Base-by-base conservation (phyloP, 805 yeast genomes). In the Wickerhamiella australiensis region DNA sequence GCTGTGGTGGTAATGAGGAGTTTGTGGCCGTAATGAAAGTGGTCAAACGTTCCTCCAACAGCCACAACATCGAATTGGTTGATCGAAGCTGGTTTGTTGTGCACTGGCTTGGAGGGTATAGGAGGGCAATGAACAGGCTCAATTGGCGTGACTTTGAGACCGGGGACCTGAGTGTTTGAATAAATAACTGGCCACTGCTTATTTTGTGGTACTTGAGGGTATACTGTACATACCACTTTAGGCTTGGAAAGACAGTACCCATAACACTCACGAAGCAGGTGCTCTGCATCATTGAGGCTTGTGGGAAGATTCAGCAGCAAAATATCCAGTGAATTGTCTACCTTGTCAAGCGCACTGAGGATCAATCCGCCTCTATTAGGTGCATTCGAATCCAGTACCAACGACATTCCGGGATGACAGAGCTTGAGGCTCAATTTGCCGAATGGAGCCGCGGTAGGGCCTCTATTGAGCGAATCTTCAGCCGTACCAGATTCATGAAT, bases 1-100 rank as follows among this genome's bases (percentile, higher is more conserved):
- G 79, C 77, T 0, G 94, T 72, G 52, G 84, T 70, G 0, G 92
- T 79, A 8, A 92, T 69, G 23, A 92, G 68, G 25, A 92, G 81
- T 63, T 84, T 85, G 65, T 92, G 99, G 0, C 97, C 99, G 60
- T 83, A 94, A 58, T 92, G 99, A 33, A 92, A 61, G 65, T 92
- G 97, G 61, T 92, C 99, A 67, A 92, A 92, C 0, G 98, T 92
- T 0, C 99, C 99, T 0, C 98, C 98, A 1, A 90, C 79, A 0
- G 95, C 65, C 0, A 55, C 62, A 1, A 27, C 49, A 2, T 18
- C 36, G 20, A n/a, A 29, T 26, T 23, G 12, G 13, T 20, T 29
- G 23, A 13, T 15, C n/a, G 8, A 3, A 25, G 26, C 15, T 1
- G 29, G 27, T 6, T 13, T 11, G 11, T 29, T 21, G 21, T 29